These are phyloP conservation scores for Aureobasidium pullulans DNA, from an alignment of 2,329 filamentous ascomycete genomes.

Conservation along the genomic window DNA sequence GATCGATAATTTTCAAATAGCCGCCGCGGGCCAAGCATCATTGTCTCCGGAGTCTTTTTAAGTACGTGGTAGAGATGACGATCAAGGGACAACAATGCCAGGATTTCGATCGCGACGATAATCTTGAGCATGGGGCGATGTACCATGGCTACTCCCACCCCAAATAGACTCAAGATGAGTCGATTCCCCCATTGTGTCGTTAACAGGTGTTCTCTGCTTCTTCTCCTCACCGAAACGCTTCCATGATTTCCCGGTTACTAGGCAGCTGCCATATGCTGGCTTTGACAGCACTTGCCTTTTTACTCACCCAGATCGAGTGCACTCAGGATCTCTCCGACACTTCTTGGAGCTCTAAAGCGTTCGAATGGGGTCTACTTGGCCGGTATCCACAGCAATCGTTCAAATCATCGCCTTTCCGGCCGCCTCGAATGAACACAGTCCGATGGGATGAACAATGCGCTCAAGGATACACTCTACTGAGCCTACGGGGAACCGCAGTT, in stretches of 20 bases:
- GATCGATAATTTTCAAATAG: not conserved
- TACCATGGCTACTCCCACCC: not conserved
- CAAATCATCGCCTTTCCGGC: not conserved
- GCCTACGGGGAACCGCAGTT: conserved; percentile 24
- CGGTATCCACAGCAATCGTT: not conserved
- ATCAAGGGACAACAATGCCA: not conserved
- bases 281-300: not conserved
- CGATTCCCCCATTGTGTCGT: not conserved
- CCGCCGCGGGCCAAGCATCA: conserved; percentile 1
- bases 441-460: conserved; percentile 26
- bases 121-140: not conserved
- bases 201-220: not conserved
- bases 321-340: not conserved
- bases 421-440: conserved; percentile 10
- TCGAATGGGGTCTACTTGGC: conserved; percentile 1
- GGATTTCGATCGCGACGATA: not conserved
- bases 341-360: not conserved
- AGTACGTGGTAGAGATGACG: not conserved
- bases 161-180: not conserved
- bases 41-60: not conserved
- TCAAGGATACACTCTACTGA: conserved; percentile 23
- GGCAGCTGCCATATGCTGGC: not conserved
- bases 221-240: not conserved
- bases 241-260: not conserved
- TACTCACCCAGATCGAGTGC: not conserved